Conservation (phyloP, 1,284 basidiomycete genomes). For the Microbotryum scabiosae region DNA sequence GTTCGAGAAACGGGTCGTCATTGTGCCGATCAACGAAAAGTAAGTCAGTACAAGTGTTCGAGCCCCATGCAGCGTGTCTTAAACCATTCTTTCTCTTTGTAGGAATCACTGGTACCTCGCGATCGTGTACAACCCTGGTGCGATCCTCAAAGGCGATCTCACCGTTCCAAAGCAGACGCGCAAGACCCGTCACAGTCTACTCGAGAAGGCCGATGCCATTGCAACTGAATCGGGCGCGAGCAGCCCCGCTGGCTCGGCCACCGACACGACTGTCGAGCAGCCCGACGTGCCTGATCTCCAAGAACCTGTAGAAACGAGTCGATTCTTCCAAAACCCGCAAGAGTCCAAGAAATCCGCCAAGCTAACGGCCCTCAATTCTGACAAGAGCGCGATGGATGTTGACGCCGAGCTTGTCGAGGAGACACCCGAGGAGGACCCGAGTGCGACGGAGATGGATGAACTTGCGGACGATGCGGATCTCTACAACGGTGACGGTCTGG, state of each 20-base stretch:
- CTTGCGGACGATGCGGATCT: too few species aligned
- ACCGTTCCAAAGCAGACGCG: not conserved
- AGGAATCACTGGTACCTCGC: conserved; percentile 97
- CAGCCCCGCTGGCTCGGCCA: not conserved
- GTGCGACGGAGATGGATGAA: too few species aligned
- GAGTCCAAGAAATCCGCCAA: too few species aligned
- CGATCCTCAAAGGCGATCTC: conserved; percentile 34
- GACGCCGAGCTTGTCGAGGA: too few species aligned
- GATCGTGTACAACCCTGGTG: conserved; percentile 75
- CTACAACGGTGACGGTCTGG: too few species aligned
- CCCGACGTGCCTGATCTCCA: too few species aligned
- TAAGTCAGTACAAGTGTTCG: conserved; percentile 41
- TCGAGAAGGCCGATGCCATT: not conserved
- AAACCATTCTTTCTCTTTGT: not conserved
- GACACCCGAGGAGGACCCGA: too few species aligned
- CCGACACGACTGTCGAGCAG: too few species aligned
- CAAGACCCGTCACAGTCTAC: not conserved
- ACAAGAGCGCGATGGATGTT: too few species aligned
- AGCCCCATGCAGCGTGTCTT: not conserved
- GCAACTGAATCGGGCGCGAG: not conserved
- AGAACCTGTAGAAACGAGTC: too few species aligned
- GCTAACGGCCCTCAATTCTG: too few species aligned
- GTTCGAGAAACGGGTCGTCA: conserved; percentile 82
- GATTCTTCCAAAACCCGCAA: too few species aligned
- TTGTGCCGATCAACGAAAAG: conserved; percentile 96